These are phyloP conservation scores for Carex kokanica DNA, from an alignment of 176 grass and related monocot species.

Conservation along the genomic window DNA sequence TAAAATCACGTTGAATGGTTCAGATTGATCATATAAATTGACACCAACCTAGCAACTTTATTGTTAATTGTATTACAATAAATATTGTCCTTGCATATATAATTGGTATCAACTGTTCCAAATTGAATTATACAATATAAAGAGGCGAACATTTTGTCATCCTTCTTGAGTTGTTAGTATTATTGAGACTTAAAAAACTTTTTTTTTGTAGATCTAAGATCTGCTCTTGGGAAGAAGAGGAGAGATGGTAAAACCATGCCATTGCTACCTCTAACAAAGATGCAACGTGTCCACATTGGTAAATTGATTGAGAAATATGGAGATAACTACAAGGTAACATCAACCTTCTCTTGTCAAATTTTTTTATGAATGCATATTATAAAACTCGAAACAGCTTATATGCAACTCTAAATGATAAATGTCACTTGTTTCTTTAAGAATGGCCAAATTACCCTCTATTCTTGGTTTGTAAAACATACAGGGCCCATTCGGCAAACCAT, in stretches of 20 bases:
- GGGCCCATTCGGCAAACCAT: no score
- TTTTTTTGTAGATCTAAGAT: constrained; percentile 67
- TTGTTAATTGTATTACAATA: background rate
- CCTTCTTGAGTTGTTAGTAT: background rate
- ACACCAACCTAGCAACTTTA: no score
- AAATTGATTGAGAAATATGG: constrained; percentile 85
- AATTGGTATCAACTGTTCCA: background rate
- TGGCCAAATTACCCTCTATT: background rate
- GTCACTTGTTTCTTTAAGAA: background rate
- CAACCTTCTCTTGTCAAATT: background rate
- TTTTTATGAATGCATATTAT: background rate
- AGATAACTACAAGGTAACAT: constrained; percentile 73
- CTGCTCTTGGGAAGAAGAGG: constrained; percentile 77
- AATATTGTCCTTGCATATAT: background rate
- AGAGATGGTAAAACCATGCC: constrained; percentile 67
- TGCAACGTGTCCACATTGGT: constrained; percentile 60
- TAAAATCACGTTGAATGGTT: no score
- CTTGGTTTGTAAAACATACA: background rate
- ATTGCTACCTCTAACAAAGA: constrained; percentile 57
- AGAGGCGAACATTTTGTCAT: background rate
- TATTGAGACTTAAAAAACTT: background rate
- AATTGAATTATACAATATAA: background rate
- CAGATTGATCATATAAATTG: no score
- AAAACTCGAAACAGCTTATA: background rate
- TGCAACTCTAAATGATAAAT: background rate